phyloP scores from a whole-genome alignment of 169 alveolate genomes.

The Plasmodium gaboni region DNA sequence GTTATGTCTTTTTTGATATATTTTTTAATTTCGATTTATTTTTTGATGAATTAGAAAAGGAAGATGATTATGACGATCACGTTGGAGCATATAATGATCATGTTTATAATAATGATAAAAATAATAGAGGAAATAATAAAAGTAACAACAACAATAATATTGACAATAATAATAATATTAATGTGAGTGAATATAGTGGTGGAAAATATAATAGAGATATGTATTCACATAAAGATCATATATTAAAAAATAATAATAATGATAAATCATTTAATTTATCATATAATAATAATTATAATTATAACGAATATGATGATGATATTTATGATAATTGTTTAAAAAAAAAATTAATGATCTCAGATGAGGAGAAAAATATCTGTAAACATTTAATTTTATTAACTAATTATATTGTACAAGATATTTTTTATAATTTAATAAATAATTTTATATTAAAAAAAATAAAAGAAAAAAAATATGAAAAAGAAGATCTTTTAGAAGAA shows the following conservation, averaged over 20 bases:
- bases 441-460: slow-evolving; percentile 71
- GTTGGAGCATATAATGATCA: background rate
- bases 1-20: slow-evolving; percentile 45
- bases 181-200: too few species aligned
- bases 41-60: slow-evolving; percentile 34
- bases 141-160: background rate
- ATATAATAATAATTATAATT: background rate
- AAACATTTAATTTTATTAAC: slow-evolving; percentile 67
- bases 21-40: slow-evolving; percentile 58
- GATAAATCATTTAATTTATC: too few species aligned
- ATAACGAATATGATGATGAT: background rate
- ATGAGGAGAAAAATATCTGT: slow-evolving; percentile 59
- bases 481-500: slow-evolving; percentile 64
- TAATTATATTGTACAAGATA: slow-evolving; percentile 59
- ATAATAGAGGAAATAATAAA: background rate
- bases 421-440: slow-evolving; percentile 62
- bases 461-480: slow-evolving; percentile 58
- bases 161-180: background rate
- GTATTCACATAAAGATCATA: too few species aligned
- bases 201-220: too few species aligned
- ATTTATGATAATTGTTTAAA: slow-evolving; percentile 47
- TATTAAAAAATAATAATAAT: too few species aligned
- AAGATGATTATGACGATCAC: background rate
- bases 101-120: background rate
- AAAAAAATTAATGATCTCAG: slow-evolving; percentile 55